A percentile compares a stretch with the other conserved stretches of the same genome.
These are phyloP conservation scores for Aspergillus intermedius DNA, from an alignment of 2,329 filamentous ascomycete genomes.

Conservation along the genomic window DNA sequence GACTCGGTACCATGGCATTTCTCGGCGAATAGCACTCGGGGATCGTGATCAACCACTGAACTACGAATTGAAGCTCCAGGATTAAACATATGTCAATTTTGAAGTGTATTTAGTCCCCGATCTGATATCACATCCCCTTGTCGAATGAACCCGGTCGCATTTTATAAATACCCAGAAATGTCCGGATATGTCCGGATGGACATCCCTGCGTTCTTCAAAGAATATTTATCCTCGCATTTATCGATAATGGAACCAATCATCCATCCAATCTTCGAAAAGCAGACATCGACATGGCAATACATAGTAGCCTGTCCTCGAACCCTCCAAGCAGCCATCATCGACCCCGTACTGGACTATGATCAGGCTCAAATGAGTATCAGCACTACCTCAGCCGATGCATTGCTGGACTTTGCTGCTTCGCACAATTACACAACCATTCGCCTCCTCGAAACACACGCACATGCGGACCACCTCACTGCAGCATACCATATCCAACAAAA, in stretches of 20 bases:
- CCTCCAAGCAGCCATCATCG: slow-evolving; percentile 49
- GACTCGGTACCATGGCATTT: background rate
- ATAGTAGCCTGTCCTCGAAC: slow-evolving; percentile 49
- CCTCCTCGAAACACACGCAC: slow-evolving; percentile 54
- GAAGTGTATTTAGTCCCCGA: too few relatives aligned
- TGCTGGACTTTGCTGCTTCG: slow-evolving; percentile 40
- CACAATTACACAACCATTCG: slow-evolving; percentile 42
- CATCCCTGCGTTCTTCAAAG: background rate
- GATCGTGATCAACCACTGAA: too few relatives aligned
- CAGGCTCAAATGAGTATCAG: slow-evolving; percentile 33
- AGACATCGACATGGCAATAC: slow-evolving; percentile 53
- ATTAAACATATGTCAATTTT: too few relatives aligned
- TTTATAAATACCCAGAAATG: background rate
- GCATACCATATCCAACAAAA: slow-evolving; percentile 49
- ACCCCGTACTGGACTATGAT: slow-evolving; percentile 54
- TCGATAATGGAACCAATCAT: slow-evolving; percentile 26
- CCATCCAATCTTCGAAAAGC: slow-evolving; percentile 33
- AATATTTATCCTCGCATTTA: background rate
- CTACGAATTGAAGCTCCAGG: too few relatives aligned
- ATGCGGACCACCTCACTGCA: slow-evolving; percentile 51
- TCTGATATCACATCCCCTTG: too few relatives aligned
- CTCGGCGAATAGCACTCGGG: background rate
- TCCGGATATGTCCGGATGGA: background rate
- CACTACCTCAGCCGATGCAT: slow-evolving; percentile 46
- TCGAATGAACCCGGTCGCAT: background rate